These are phyloP conservation scores for Phoma sp. DNA, from an alignment of 2,329 filamentous ascomycete species.

Conservation along the genomic window DNA sequence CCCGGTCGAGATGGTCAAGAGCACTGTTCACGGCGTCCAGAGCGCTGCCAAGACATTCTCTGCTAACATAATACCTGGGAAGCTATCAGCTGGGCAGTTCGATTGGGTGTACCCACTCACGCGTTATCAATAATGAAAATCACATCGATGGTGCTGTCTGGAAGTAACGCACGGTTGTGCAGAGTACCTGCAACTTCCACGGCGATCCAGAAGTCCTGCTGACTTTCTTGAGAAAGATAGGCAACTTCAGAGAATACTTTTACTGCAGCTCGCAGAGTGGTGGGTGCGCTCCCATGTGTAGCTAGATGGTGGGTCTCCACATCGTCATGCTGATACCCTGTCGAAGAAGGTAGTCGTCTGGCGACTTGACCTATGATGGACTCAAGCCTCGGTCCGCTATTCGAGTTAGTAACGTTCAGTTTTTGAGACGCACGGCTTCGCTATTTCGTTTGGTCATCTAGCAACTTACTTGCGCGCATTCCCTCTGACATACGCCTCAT, in stretches of 20 bases:
- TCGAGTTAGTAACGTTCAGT: background rate
- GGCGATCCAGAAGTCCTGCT: constrained; percentile 38
- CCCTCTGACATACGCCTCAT: constrained; percentile 20
- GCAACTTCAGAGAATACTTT: constrained; percentile 30
- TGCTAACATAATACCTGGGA: constrained; percentile 38
- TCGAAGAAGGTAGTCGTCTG: constrained; percentile 25
- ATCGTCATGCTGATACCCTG: constrained; percentile 15
- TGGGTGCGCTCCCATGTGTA: constrained; percentile 12
- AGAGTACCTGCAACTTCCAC: constrained; percentile 40
- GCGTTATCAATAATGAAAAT: constrained; percentile 49
- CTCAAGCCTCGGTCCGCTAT: constrained; percentile 22
- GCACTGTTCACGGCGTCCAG: constrained; percentile 25
- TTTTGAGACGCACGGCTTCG: background rate
- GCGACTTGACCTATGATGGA: constrained; percentile 23
- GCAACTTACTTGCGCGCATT: constrained; percentile 26
- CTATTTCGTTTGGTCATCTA: background rate
- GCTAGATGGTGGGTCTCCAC: background rate
- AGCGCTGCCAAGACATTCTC: constrained; percentile 31
- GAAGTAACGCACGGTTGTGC: constrained; percentile 28
- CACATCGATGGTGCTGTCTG: constrained; percentile 37
- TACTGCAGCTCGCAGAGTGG: constrained; percentile 30
- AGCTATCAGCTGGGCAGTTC: background rate
- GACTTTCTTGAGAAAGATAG: constrained; percentile 23
- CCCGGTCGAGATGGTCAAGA: constrained; percentile 24
- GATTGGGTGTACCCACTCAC: constrained; percentile 22